Evolutionary conservation across 441 rosid species (phyloP), one percentile per base, ranked within the genome.

Genomic region (Heliophila coronopifolia): DNA sequence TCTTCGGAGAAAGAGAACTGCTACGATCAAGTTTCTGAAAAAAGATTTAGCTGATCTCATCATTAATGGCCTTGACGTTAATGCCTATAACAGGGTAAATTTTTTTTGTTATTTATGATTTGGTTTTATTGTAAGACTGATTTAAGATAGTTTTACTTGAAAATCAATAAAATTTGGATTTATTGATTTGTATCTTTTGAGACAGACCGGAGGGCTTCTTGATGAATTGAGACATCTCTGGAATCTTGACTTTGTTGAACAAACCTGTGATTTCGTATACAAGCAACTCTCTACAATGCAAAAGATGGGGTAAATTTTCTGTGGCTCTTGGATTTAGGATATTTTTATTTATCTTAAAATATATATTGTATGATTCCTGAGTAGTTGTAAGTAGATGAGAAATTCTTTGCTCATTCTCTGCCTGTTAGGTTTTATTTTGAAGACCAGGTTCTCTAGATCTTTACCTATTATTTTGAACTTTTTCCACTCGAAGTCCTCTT

Each of bases 21-120:
- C 98, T 1, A 84, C 93, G 54, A 67, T 75, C 67, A 91, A 73
- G 81, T 83, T 81, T 68, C 52, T 91, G 50, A 91, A 81, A 81
- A 74, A 77, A 61, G 98, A 87, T 39, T 69, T 87, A 30, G 95
- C 91, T 65, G 96, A 87, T 84, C 89, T 91, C 60, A 72, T 91
- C 15, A 62, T 73, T 49, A 81, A 83, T 67, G 95, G 95, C 12
- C 96, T 78, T 20, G 98, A 91, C 38, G 61, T 67, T 54, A 78
- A 83, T 41, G 98, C 95, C 47, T 84, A 57, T 54, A 88, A 76
- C 58, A 74, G 96, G 70, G 96, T 87, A 67, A 37, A 16, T 48
- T 19, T 23, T 36, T 58, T 9, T 16, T n/a, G n/a, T n/a, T n/a
- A n/a, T n/a, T n/a, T n/a, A n/a, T n/a, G n/a, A n/a, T 11, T 9